Evolutionary conservation across 352 stramenopile species (phyloP).

Genomic region (Phytophthora parvispora): DNA sequence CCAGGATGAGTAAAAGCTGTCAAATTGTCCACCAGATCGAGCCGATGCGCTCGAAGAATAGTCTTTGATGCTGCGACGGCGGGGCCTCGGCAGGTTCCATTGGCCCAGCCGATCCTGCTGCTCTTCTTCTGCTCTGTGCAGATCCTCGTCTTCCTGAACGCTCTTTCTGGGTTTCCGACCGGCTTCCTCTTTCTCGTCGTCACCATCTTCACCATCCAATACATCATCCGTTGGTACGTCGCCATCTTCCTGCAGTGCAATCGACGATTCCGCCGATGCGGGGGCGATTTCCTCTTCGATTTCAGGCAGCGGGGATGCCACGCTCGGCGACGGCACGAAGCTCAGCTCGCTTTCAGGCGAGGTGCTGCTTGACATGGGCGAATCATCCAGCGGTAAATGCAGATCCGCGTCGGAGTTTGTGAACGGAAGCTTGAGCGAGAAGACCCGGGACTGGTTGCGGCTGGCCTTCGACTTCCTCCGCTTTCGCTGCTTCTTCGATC

Average conservation of each 20-base stretch:
- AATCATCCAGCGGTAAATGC: conserved; percentile 20
- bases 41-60: conserved; percentile 50
- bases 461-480: conserved; percentile 32
- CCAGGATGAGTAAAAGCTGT: conserved; percentile 82
- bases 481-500: conserved; percentile 36
- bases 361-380: conserved; percentile 33
- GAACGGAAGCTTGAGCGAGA: conserved; percentile 65
- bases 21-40: conserved; percentile 61
- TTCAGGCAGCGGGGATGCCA: conserved; percentile 29
- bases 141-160: conserved; percentile 40
- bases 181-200: conserved; percentile 59
- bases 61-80: conserved; percentile 51
- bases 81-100: conserved; percentile 72
- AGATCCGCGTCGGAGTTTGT: conserved; percentile 42
- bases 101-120: conserved; percentile 77
- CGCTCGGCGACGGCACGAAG: conserved; percentile 31
- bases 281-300: conserved; percentile 30
- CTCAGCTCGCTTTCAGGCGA: conserved; percentile 36
- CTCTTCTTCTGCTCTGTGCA: conserved; percentile 48
- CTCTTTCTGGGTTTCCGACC: conserved; percentile 28
- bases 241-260: conserved; percentile 1
- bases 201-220: conserved; percentile 56
- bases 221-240: conserved; percentile 18
- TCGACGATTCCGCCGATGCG: conserved; percentile 8
- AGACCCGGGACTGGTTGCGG: conserved; percentile 42